phyloP scores from a whole-genome alignment of 164 flowering plant species.

The Tinospora cordifolia region DNA sequence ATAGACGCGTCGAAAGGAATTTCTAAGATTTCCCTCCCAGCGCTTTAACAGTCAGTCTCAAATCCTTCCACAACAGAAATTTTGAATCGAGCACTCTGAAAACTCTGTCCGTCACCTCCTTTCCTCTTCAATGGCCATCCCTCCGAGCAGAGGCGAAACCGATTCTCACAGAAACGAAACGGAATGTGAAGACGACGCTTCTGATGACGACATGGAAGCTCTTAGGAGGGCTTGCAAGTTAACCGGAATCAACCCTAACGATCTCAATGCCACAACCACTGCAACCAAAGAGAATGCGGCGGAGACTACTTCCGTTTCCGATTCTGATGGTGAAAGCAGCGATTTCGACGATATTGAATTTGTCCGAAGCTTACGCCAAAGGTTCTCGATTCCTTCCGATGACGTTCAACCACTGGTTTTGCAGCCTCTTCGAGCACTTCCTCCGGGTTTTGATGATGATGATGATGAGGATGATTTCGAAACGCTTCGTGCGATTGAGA shows the following conservation, averaged over 20 bases:
- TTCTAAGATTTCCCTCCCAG: no score
- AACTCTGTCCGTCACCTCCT: no score
- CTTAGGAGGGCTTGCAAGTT: neutral
- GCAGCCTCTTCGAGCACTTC: slow-evolving; percentile 29
- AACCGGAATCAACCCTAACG: slow-evolving; percentile 3
- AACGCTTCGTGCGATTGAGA: slow-evolving; percentile 54
- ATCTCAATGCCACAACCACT: neutral
- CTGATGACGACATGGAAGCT: slow-evolving; percentile 13
- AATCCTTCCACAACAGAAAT: neutral
- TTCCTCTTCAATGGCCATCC: neutral
- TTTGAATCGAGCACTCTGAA: neutral
- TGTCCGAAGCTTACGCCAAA: slow-evolving; percentile 35
- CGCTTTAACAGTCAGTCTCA: neutral
- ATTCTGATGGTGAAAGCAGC: slow-evolving; percentile 21
- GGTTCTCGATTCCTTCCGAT: slow-evolving; percentile 23
- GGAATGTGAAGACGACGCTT: slow-evolving; percentile 7
- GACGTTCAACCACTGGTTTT: slow-evolving; percentile 18
- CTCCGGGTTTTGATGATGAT: slow-evolving; percentile 26
- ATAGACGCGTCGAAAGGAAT: no score
- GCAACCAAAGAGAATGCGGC: neutral
- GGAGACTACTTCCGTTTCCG: slow-evolving; percentile 12
- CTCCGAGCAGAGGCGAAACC: neutral
- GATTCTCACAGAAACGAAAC: neutral
- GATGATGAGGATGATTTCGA: slow-evolving; percentile 61
- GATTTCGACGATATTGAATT: slow-evolving; percentile 47